phyloP scores from a whole-genome alignment of 345 rosid species.

The Tarenaya hassleriana region DNA sequence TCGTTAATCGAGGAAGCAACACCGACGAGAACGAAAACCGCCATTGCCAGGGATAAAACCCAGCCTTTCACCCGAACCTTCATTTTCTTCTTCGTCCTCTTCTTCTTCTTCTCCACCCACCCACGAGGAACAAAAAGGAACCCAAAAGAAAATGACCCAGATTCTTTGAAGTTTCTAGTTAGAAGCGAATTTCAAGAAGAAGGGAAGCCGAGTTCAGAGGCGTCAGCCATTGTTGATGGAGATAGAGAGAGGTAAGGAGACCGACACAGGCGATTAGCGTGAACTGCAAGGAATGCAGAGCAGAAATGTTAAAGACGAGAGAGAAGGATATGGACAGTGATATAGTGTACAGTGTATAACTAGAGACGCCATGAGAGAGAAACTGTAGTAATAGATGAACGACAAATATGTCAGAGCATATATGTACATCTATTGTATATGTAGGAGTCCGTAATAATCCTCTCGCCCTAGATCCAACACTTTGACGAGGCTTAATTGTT shows the following conservation, averaged over 20 bases:
- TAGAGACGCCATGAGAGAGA: constrained; percentile 27
- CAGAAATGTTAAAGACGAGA: constrained; percentile 55
- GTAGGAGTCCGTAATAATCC: too few relatives aligned
- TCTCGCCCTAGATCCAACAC: too few relatives aligned
- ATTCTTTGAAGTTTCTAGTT: neutral
- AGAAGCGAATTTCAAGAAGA: constrained; percentile 5
- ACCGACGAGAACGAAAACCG: constrained; percentile 28
- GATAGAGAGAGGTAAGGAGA: constrained; percentile 17
- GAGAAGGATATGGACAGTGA: constrained; percentile 27
- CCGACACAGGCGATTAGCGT: constrained; percentile 74
- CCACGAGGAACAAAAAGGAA: neutral
- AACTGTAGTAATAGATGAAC: constrained; percentile 1
- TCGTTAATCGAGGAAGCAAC: constrained; percentile 39
- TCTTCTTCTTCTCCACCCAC: neutral
- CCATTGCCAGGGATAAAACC: constrained; percentile 17
- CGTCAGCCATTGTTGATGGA: constrained; percentile 13
- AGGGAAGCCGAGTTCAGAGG: constrained; percentile 12
- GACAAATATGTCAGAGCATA: constrained; percentile 29
- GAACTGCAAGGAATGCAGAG: constrained; percentile 50
- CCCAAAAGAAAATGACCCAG: neutral
- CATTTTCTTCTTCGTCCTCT: constrained; percentile 19
- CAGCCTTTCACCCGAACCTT: constrained; percentile 20
- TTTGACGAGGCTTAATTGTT: too few relatives aligned
- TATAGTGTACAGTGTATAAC: constrained; percentile 22
- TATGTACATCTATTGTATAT: neutral